phyloP scores from a whole-genome alignment of 2,329 filamentous ascomycete genomes.

The Akanthomyces lecanii region DNA sequence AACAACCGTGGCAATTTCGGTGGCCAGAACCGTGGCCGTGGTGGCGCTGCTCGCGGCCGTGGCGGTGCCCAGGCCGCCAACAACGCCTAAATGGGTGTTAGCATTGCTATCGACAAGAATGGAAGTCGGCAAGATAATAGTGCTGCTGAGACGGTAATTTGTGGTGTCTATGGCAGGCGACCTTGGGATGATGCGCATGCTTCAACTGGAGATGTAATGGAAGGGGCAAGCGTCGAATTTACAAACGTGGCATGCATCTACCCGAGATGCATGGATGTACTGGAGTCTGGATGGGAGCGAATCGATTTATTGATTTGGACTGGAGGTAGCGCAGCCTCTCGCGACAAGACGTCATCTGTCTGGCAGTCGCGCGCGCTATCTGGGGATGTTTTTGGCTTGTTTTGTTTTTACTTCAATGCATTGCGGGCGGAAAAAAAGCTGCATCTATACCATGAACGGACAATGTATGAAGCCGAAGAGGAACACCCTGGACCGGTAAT shows the following conservation, averaged over 20 bases:
- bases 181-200: neutral
- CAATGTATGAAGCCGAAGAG: constrained; percentile 13
- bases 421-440: constrained; percentile 18
- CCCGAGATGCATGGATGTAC: constrained; percentile 2
- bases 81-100: constrained; percentile 40
- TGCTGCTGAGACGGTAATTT: neutral
- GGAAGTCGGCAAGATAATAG: neutral
- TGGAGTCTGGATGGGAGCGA: constrained; percentile 18
- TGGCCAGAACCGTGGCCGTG: constrained; percentile 61
- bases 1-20: constrained; percentile 65
- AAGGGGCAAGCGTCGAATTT: constrained; percentile 5
- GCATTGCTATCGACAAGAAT: neutral
- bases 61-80: constrained; percentile 50
- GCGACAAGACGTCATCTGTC: neutral
- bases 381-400: constrained; percentile 13
- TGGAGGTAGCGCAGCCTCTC: neutral
- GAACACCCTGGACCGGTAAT: constrained; percentile 11
- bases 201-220: constrained; percentile 6
- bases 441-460: constrained; percentile 19
- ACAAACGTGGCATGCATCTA: neutral
- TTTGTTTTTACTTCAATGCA: constrained; percentile 18
- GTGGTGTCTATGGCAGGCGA: neutral
- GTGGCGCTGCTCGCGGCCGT: constrained; percentile 61
- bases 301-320: constrained; percentile 17
- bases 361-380: neutral